A percentile compares a stretch with the other conserved stretches of the same genome.
phyloP scores from a whole-genome alignment of 306 rosid genomes.

The Lotus japonicus region DNA sequence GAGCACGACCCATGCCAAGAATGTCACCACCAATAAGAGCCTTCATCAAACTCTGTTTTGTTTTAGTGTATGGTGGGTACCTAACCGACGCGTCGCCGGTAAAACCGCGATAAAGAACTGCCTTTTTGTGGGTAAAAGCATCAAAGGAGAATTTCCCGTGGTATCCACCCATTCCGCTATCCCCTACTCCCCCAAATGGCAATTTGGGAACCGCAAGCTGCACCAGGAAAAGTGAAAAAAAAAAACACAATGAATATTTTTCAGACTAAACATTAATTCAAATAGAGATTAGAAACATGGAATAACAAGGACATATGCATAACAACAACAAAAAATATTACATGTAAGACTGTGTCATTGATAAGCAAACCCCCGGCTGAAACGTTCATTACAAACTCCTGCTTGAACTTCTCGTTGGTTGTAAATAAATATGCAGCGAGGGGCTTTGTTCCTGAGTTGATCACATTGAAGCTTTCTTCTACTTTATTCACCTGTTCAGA shows the following conservation, averaged over 20 bases:
- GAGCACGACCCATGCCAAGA: slow-evolving; percentile 46
- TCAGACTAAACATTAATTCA: neutral
- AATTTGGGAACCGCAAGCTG: slow-evolving; percentile 62
- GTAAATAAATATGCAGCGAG: slow-evolving; percentile 93
- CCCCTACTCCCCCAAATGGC: slow-evolving; percentile 98
- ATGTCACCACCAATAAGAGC: slow-evolving; percentile 61
- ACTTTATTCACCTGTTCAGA: slow-evolving; percentile 66
- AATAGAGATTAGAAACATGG: neutral
- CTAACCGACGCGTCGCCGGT: slow-evolving; percentile 57
- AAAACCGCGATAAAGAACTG: slow-evolving; percentile 72
- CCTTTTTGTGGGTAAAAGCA: slow-evolving; percentile 83
- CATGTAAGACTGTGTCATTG: slow-evolving; percentile 74
- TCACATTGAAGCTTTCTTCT: slow-evolving; percentile 72
- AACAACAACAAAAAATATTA: slow-evolving; percentile 1
- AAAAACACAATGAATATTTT: neutral
- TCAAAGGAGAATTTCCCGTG: slow-evolving; percentile 96
- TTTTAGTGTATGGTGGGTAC: slow-evolving; percentile 79
- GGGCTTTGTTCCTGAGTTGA: slow-evolving; percentile 78
- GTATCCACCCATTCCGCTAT: slow-evolving; percentile 90
- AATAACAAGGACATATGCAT: neutral
- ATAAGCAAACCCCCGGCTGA: slow-evolving; percentile 79
- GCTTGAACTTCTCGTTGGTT: slow-evolving; percentile 59
- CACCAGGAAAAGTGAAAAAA: slow-evolving; percentile 3
- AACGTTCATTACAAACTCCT: slow-evolving; percentile 52
- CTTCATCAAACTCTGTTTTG: slow-evolving; percentile 58